A percentile compares a stretch with the other conserved stretches of the same genome.
Evolutionary conservation across 257 asterid genomes (phyloP).

Genomic region (Ajuga chamaepitys): DNA sequence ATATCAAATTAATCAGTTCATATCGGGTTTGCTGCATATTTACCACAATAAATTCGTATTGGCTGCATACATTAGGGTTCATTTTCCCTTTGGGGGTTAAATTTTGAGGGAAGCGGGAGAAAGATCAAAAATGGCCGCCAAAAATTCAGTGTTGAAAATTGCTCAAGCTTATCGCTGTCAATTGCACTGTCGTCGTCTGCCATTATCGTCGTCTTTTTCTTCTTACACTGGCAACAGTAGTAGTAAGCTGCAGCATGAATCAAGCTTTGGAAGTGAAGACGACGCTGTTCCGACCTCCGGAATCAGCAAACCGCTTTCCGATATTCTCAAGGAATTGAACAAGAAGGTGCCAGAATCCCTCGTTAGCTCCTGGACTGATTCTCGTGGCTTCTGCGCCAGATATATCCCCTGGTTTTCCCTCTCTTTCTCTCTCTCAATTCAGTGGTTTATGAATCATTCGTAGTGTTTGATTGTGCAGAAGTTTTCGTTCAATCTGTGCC

Average conservation of each 20-base stretch:
- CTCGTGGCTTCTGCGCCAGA: slow-evolving; percentile 44
- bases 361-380: slow-evolving; percentile 35
- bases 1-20: too few species aligned
- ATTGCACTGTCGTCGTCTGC: slow-evolving; percentile 13
- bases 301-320: slow-evolving; percentile 59
- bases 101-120: not conserved
- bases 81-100: not conserved
- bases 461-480: not conserved
- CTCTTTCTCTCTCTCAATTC: not conserved
- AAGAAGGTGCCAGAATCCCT: slow-evolving; percentile 81
- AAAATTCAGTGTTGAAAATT: slow-evolving; percentile 4
- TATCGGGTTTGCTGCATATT: too few species aligned
- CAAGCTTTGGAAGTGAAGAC: slow-evolving; percentile 12
- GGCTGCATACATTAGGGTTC: too few species aligned
- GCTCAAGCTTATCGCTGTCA: not conserved
- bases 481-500: not conserved
- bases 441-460: not conserved
- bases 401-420: slow-evolving; percentile 66
- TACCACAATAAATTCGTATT: too few species aligned
- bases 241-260: not conserved
- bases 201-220: not conserved
- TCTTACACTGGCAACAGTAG: not conserved
- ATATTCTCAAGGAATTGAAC: slow-evolving; percentile 62
- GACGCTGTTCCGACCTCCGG: slow-evolving; percentile 42
- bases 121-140: not conserved